These are phyloP conservation scores for Monosporascus sp. DNA, from an alignment of 2,329 filamentous ascomycete genomes.

Conservation along the genomic window DNA sequence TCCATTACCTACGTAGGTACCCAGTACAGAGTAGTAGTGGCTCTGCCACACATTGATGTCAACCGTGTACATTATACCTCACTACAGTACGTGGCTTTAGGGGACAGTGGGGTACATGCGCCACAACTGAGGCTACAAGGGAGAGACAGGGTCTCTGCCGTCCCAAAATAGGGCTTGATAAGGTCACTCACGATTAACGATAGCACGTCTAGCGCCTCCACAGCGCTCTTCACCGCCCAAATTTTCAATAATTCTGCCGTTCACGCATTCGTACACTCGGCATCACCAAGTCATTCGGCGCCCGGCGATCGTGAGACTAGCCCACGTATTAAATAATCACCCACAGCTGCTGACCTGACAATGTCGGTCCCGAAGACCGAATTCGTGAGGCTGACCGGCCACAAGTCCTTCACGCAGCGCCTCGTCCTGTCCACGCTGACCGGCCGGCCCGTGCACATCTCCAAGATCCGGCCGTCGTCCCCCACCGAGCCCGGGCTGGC, in stretches of 20 bases:
- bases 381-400: slow-evolving; percentile 73
- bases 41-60: too few relatives aligned
- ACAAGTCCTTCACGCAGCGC: slow-evolving; percentile 76
- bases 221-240: slow-evolving; percentile 8
- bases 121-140: neutral
- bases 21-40: neutral
- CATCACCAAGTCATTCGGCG: neutral
- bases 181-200: neutral
- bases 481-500: slow-evolving; percentile 83
- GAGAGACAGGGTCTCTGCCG: neutral
- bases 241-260: slow-evolving; percentile 15
- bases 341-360: slow-evolving; percentile 4
- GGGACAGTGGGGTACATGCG: neutral
- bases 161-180: neutral
- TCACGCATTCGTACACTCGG: neutral
- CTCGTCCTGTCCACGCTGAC: slow-evolving; percentile 88
- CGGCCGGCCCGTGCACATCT: slow-evolving; percentile 83
- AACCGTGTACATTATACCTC: too few relatives aligned
- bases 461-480: slow-evolving; percentile 84
- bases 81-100: too few relatives aligned
- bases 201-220: neutral
- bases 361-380: slow-evolving; percentile 37
- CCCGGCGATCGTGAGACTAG: too few relatives aligned
- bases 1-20: neutral
- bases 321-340: neutral